phyloP scores from a whole-genome alignment of 805 yeast genomes.

The Jamesozyma gamospora region DNA sequence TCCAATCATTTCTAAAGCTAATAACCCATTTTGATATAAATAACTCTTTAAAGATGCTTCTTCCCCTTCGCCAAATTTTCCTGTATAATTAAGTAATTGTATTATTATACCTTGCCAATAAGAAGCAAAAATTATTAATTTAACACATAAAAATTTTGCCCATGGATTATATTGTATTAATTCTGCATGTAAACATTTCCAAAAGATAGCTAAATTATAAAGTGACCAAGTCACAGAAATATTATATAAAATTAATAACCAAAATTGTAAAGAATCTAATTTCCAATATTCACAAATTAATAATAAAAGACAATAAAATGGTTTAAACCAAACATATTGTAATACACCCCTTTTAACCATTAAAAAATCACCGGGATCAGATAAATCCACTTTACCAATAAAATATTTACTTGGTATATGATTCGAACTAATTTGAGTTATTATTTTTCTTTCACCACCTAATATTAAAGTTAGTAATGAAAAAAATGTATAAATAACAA shows the following conservation, averaged over 20 bases:
- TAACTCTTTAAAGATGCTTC: constrained; percentile 37
- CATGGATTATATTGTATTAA: constrained; percentile 74
- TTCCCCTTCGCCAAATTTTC: constrained; percentile 29
- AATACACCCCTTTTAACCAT: constrained; percentile 73
- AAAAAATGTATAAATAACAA: constrained; percentile 89
- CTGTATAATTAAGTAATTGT: constrained; percentile 41
- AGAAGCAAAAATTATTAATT: constrained; percentile 90
- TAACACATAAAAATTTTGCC: constrained; percentile 88
- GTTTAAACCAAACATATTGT: constrained; percentile 94
- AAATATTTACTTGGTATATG: constrained; percentile 45
- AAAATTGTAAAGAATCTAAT: constrained; percentile 39
- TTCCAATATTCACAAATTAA: constrained; percentile 39
- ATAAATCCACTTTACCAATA: constrained; percentile 59
- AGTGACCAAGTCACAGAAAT: constrained; percentile 70
- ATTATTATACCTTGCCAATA: constrained; percentile 86
- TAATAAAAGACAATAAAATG: constrained; percentile 54
- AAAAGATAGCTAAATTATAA: constrained; percentile 78
- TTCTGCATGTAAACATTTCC: constrained; percentile 81
- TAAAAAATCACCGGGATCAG: constrained; percentile 75
- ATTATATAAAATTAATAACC: constrained; percentile 64
- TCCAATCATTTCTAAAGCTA: constrained; percentile 75
- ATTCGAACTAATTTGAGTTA: constrained; percentile 47
- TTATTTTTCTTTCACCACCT: constrained; percentile 87
- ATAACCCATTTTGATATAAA: constrained; percentile 63
- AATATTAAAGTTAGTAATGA: constrained; percentile 69